Percentiles rank a stretch among this genome's conserved stretches.
Evolutionary conservation across 2,329 filamentous ascomycete species (phyloP).

Genomic region (Alternaria infectoria): DNA sequence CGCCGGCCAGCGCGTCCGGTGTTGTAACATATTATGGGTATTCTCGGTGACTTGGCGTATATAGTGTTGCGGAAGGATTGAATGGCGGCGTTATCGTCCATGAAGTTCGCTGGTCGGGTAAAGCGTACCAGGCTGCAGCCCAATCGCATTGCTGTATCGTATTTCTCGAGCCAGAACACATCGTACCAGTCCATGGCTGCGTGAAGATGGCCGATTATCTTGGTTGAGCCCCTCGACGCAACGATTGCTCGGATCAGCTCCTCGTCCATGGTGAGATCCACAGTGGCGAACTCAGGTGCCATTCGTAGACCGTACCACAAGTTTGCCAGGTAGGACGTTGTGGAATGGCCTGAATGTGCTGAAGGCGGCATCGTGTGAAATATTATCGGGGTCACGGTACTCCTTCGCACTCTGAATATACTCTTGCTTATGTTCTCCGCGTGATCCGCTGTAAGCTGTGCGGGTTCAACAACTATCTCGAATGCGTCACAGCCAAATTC

Average conservation of each 20-base stretch:
- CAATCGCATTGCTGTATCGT: constrained; percentile 62
- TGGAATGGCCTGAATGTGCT: constrained; percentile 23
- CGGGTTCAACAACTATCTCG: constrained; percentile 62
- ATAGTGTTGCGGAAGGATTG: constrained; percentile 62
- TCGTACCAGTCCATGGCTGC: constrained; percentile 63
- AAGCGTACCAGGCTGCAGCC: constrained; percentile 69
- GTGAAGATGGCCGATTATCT: constrained; percentile 65
- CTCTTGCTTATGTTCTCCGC: constrained; percentile 61
- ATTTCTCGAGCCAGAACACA: constrained; percentile 61
- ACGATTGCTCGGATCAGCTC: constrained; percentile 60
- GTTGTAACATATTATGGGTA: constrained; percentile 69
- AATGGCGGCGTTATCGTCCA: constrained; percentile 69
- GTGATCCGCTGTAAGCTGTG: constrained; percentile 27
- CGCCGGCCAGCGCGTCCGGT: constrained; percentile 66
- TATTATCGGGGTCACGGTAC: constrained; percentile 60
- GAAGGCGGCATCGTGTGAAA: constrained; percentile 45
- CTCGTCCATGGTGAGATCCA: constrained; percentile 66
- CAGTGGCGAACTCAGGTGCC: constrained; percentile 65
- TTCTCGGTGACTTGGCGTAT: constrained; percentile 50
- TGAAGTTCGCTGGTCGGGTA: constrained; percentile 61
- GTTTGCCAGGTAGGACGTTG: constrained; percentile 60
- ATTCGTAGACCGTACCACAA: constrained; percentile 67
- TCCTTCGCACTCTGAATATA: constrained; percentile 65
- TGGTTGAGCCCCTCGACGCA: constrained; percentile 60
- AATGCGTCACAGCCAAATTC: constrained; percentile 71